Conservation (phyloP, 305 asterid genomes). For the Fraxinus velutina region DNA sequence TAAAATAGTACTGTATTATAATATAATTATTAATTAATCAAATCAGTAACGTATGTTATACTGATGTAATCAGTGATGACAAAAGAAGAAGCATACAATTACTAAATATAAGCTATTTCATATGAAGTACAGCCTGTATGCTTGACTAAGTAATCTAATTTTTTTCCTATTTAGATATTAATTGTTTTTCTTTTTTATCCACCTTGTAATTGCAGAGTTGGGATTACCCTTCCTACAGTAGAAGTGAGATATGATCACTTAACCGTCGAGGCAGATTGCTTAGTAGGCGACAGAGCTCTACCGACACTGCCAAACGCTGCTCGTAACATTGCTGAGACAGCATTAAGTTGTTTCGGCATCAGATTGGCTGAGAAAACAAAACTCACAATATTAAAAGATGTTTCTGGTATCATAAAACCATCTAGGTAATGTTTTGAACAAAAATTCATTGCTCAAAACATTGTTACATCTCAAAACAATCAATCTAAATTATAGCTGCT, state of each 20-base stretch:
- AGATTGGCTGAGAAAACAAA: constrained; percentile 30
- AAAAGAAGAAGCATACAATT: background rate
- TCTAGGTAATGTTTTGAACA: constrained; percentile 31
- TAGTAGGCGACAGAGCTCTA: background rate
- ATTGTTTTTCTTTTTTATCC: background rate
- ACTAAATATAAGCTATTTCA: background rate
- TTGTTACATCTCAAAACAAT: background rate
- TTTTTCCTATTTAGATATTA: background rate
- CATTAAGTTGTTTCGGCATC: constrained; percentile 22
- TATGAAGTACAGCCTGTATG: background rate
- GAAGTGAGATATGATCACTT: background rate
- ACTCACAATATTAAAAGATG: constrained; percentile 37
- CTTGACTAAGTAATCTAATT: background rate
- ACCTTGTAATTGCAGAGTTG: background rate
- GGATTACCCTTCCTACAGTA: background rate
- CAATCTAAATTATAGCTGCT: background rate
- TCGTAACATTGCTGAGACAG: background rate
- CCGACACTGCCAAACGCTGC: background rate
- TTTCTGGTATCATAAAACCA: constrained; percentile 46
- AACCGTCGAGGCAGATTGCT: background rate
- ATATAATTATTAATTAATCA: background rate
- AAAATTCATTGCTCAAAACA: background rate
- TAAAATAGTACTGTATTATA: background rate
- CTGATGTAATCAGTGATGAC: background rate
- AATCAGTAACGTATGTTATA: background rate